Conservation (phyloP, 305 asterid genomes). For the Striga hermonthica region DNA sequence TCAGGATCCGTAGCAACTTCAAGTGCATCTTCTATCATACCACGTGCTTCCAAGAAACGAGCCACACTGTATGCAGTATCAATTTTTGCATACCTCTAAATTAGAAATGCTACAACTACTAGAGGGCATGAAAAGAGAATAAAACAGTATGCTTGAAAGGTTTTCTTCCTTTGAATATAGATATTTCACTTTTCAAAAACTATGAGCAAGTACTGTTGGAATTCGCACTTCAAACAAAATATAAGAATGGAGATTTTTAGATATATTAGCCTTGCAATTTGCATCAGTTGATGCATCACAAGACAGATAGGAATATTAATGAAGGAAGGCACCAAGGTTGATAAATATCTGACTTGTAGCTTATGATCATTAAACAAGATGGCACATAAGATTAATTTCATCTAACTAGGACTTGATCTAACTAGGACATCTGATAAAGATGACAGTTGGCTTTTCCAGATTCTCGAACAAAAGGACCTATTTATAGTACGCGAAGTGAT, state of each 20-base stretch:
- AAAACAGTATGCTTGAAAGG: slow-evolving; percentile 10
- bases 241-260: slow-evolving; percentile 7
- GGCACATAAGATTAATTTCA: slow-evolving; percentile 19
- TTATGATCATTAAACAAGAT: not conserved
- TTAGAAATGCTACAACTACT: not conserved
- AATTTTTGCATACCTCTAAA: slow-evolving; percentile 13
- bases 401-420: slow-evolving; percentile 5
- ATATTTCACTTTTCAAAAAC: slow-evolving; percentile 13
- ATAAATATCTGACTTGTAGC: not conserved
- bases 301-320: not conserved
- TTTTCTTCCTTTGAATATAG: slow-evolving; percentile 1
- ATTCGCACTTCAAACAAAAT: slow-evolving; percentile 12
- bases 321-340: slow-evolving; percentile 11
- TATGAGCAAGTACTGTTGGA: not conserved
- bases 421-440: slow-evolving; percentile 10
- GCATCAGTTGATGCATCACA: slow-evolving; percentile 22
- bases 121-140: not conserved
- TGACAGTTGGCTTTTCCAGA: not conserved
- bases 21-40: slow-evolving; percentile 88
- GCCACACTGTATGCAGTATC: slow-evolving; percentile 52
- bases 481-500: slow-evolving; percentile 15
- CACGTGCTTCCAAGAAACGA: slow-evolving; percentile 96
- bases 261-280: slow-evolving; percentile 19
- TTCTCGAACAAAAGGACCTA: slow-evolving; percentile 12
- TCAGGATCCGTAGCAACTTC: slow-evolving; percentile 95